These are phyloP conservation scores for Ampelomyces quisqualis DNA, from an alignment of 2,329 filamentous ascomycete genomes.

Conservation along the genomic window DNA sequence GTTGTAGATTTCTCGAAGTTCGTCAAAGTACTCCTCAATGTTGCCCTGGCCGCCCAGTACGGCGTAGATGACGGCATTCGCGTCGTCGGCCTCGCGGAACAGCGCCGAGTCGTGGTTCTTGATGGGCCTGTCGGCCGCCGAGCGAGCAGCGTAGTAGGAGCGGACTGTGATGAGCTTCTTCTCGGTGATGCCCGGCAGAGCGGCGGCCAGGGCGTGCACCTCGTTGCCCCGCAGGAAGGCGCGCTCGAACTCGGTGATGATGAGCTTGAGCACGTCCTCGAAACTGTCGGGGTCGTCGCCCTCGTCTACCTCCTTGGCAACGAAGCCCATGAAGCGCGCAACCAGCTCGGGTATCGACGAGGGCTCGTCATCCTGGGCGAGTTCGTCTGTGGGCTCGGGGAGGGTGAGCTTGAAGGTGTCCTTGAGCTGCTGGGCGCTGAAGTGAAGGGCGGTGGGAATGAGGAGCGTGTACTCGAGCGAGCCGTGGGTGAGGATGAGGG, in stretches of 20 bases:
- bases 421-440: conserved; percentile 91
- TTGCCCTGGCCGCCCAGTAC: conserved; percentile 98
- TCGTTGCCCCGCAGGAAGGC: conserved; percentile 94
- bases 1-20: conserved; percentile 84
- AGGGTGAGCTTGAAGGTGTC: conserved; percentile 83
- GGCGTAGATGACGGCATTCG: conserved; percentile 81
- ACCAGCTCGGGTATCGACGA: conserved; percentile 92
- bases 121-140: conserved; percentile 80
- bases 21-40: conserved; percentile 99
- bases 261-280: conserved; percentile 86
- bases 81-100: conserved; percentile 82
- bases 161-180: conserved; percentile 91
- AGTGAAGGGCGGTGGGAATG: conserved; percentile 92
- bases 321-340: conserved; percentile 86
- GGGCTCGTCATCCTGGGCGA: conserved; percentile 98
- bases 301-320: conserved; percentile 85
- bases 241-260: conserved; percentile 94
- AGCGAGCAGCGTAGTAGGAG: conserved; percentile 88
- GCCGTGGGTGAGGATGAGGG: conserved; percentile 87
- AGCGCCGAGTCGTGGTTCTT: conserved; percentile 93
- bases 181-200: conserved; percentile 81
- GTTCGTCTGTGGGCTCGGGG: conserved; percentile 90
- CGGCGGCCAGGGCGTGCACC: conserved; percentile 84
- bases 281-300: conserved; percentile 92
- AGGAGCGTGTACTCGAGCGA: conserved; percentile 95